phyloP scores from a whole-genome alignment of 805 yeast genomes.

The Candida peoriensis region DNA sequence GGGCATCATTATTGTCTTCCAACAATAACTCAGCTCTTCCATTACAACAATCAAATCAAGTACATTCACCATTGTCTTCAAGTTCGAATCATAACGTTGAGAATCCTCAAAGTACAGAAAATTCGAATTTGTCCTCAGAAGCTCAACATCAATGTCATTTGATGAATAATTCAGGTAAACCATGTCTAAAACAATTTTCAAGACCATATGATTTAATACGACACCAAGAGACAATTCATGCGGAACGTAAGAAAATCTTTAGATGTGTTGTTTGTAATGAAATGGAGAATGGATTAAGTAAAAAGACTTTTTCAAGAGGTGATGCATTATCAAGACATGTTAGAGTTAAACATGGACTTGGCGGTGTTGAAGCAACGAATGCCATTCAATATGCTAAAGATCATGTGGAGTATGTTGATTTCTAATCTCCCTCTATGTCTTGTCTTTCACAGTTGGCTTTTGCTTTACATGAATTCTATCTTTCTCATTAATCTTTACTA shows the following conservation, averaged over 20 bases:
- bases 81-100: neutral
- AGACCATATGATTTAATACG: constrained; percentile 92
- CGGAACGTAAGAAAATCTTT: constrained; percentile 77
- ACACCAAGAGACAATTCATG: constrained; percentile 95
- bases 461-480: too few species aligned
- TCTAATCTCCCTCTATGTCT: too few species aligned
- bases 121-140: neutral
- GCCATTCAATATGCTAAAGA: constrained; percentile 73
- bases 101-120: neutral
- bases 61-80: neutral
- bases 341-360: constrained; percentile 79
- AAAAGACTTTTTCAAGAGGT: constrained; percentile 83
- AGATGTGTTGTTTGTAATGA: constrained; percentile 77
- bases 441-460: too few species aligned
- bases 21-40: neutral
- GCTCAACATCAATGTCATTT: constrained; percentile 46
- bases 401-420: constrained; percentile 64
- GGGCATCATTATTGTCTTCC: too few species aligned
- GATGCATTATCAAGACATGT: constrained; percentile 94
- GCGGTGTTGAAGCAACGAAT: constrained; percentile 60
- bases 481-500: too few species aligned
- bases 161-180: constrained; percentile 52
- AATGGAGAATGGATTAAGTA: constrained; percentile 34
- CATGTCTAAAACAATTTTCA: constrained; percentile 77
- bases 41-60: neutral